Evolutionary conservation across 108 stramenopile species (phyloP).

Genomic region (Nitzschia sp.): DNA sequence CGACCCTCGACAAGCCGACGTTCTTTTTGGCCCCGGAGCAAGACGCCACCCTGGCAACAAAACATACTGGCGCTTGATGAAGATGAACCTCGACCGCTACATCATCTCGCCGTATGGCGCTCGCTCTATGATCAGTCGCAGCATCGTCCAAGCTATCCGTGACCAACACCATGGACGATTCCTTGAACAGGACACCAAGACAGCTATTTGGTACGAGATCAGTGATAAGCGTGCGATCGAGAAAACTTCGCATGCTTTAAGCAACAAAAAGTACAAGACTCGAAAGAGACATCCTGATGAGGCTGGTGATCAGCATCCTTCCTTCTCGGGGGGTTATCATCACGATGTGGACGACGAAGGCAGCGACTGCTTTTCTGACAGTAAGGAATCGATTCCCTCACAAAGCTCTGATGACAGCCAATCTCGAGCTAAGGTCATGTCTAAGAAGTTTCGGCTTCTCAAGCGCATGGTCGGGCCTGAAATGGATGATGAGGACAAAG

Average conservation of each 20-base stretch:
- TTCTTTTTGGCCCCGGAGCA: constrained; percentile 42
- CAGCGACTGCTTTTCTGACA: constrained; percentile 14
- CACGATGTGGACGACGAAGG: constrained; percentile 8
- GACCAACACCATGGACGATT: constrained; percentile 57
- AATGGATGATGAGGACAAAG: constrained; percentile 18
- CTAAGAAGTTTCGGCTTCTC: constrained; percentile 36
- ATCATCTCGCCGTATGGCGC: constrained; percentile 46
- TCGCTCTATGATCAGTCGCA: constrained; percentile 39
- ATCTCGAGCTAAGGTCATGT: constrained; percentile 19
- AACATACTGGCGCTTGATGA: constrained; percentile 39
- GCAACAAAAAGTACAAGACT: constrained; percentile 48
- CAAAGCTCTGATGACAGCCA: constrained; percentile 18
- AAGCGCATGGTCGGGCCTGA: constrained; percentile 32
- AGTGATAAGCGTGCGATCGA: constrained; percentile 61
- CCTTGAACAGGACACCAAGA: constrained; percentile 51
- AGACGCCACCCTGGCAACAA: constrained; percentile 42
- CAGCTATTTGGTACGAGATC: constrained; percentile 54
- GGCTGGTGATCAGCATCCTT: constrained; percentile 2
- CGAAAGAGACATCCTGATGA: constrained; percentile 35
- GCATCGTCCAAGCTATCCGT: constrained; percentile 56
- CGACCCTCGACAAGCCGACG: constrained; percentile 32
- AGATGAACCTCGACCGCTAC: constrained; percentile 38
- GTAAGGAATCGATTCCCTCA: constrained; percentile 12
- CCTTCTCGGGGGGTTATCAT: constrained; percentile 7
- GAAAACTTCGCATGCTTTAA: constrained; percentile 74